Base-by-base conservation (phyloP, 2,329 filamentous ascomycete genomes). In the Arthrobotrys megalospora region DNA sequence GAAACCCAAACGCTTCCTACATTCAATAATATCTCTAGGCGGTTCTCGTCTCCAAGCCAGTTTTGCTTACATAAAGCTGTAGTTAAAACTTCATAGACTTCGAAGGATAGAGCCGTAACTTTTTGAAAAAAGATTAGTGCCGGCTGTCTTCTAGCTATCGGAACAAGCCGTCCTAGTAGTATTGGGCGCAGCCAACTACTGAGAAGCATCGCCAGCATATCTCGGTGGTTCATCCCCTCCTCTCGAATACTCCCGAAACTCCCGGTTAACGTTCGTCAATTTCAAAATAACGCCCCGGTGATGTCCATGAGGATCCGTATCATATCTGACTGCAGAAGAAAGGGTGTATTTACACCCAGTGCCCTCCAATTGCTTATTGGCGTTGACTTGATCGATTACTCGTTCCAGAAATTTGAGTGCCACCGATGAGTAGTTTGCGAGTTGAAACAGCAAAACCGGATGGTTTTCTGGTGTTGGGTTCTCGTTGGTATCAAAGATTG, bases 271-370 rank as follows among this genome's bases (percentile, higher is more conserved):
- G 28, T 60, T 60, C 19, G 34, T 60, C 19, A 60, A 60, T 12
- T 60, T 60, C 55, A 60, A 60, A 8, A 60, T 60, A 28, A 60
- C 55, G 1, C 36, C 55, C 0, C 36, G 34, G n/a, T 60, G 55
- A 28, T 60, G 55, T 8, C 55, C 55, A 43, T 60, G 55, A n/a
- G 55, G 24, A 10, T 60, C 55, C 2, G 55, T 60, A 43, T 60
- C 55, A 28, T 60, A 60, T 60, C 55, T 60, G 10, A 43, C 55
- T 6, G 55, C 55, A 6, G 36, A 16, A 10, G 6, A 43, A 16
- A 36, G 34, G 19, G 41, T 48, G 32, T 75, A 75, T 47, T 67
- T 67, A 36, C 70, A 75, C 4, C 62, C 62, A 45, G 62, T 62
- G 10, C 43, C 63, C 47, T 75, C 47, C 19, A 75, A 11, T 21